phyloP scores from a whole-genome alignment of 805 yeast genomes.

The Candida tallmaniae region DNA sequence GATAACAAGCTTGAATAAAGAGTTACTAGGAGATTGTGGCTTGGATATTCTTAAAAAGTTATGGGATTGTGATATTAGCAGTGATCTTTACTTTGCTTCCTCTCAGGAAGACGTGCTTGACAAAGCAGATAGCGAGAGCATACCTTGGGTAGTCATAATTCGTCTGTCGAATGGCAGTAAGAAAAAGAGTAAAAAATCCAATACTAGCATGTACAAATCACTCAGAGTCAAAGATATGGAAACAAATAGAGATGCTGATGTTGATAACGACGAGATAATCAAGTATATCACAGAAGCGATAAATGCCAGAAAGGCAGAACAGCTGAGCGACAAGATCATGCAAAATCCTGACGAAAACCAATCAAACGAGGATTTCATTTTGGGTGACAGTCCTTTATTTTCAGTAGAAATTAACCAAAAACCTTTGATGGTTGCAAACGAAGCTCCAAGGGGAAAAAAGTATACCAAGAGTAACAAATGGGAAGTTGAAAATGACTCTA shows the following conservation, averaged over 20 bases:
- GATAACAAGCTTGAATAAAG: slow-evolving; percentile 61
- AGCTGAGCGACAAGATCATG: slow-evolving; percentile 6
- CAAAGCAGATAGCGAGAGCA: slow-evolving; percentile 64
- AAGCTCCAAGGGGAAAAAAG: slow-evolving; percentile 76
- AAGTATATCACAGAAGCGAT: slow-evolving; percentile 13
- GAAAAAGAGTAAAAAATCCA: slow-evolving; percentile 33
- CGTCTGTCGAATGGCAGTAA: slow-evolving; percentile 51
- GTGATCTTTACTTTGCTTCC: slow-evolving; percentile 49
- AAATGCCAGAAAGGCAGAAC: slow-evolving; percentile 2
- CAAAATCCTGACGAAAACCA: slow-evolving; percentile 6
- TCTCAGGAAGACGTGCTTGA: slow-evolving; percentile 59
- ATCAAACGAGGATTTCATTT: slow-evolving; percentile 9
- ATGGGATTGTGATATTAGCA: slow-evolving; percentile 77
- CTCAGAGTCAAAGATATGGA: slow-evolving; percentile 64
- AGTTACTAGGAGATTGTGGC: slow-evolving; percentile 55
- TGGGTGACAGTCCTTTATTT: slow-evolving; percentile 25
- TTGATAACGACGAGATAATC: slow-evolving; percentile 64
- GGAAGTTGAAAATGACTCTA: slow-evolving; percentile 71
- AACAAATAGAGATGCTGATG: slow-evolving; percentile 62
- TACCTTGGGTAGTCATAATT: slow-evolving; percentile 71
- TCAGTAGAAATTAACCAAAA: slow-evolving; percentile 44
- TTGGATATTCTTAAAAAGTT: slow-evolving; percentile 56
- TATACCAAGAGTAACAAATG: slow-evolving; percentile 72
- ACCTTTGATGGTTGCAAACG: slow-evolving; percentile 66
- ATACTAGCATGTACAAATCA: slow-evolving; percentile 58